These are phyloP conservation scores for Syzygium jambos DNA, from an alignment of 345 rosid species.

Conservation along the genomic window DNA sequence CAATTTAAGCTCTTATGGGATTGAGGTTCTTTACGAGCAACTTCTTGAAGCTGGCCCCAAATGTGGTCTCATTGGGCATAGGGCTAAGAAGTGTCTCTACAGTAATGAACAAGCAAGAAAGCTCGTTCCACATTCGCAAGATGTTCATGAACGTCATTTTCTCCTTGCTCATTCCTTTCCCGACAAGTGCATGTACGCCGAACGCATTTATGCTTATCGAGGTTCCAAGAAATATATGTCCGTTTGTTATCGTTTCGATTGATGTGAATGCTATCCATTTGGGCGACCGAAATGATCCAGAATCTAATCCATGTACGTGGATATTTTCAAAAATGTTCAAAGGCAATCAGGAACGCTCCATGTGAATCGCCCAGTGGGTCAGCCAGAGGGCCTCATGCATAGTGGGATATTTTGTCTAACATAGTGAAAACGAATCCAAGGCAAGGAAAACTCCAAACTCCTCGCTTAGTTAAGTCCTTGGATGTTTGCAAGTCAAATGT, in stretches of 20 bases:
- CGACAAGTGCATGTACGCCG: background rate
- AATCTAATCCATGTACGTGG: background rate
- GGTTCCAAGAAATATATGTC: background rate
- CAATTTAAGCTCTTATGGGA: background rate
- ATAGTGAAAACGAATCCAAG: background rate
- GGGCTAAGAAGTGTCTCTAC: background rate
- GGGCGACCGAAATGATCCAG: background rate
- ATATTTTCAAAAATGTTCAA: background rate
- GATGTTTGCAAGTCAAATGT: background rate
- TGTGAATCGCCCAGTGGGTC: no score
- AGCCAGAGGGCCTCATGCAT: background rate
- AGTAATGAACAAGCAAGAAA: background rate
- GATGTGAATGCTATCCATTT: background rate
- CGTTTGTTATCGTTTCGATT: background rate
- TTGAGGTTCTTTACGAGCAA: background rate
- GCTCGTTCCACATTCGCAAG: background rate
- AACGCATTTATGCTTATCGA: background rate
- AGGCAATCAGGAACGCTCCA: background rate
- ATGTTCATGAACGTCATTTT: background rate
- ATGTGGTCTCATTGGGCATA: background rate
- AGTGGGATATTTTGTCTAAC: background rate
- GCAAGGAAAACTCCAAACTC: background rate
- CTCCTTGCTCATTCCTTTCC: background rate
- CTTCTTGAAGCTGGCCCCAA: background rate
- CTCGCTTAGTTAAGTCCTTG: no score